Evolutionary conservation across 345 rosid genomes (phyloP).

Genomic region (Mallotus nudiflorus): DNA sequence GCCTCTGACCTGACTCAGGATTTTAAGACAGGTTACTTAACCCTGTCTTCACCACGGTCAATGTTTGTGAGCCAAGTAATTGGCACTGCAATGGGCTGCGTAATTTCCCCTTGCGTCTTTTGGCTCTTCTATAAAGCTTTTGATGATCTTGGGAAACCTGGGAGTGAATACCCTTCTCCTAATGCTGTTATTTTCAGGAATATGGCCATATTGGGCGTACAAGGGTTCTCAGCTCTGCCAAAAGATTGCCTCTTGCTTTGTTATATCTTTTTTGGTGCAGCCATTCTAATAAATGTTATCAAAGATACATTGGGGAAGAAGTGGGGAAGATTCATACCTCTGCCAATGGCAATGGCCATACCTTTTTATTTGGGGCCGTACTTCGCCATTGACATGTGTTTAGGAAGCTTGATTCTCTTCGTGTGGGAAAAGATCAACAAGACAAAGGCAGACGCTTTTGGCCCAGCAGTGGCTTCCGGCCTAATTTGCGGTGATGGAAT

Average conservation of each 20-base stretch:
- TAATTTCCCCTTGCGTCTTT: conserved; percentile 49
- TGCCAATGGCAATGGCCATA: conserved; percentile 56
- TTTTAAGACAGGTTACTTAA: conserved; percentile 55
- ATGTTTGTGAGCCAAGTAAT: conserved; percentile 62
- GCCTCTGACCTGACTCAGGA: conserved; percentile 57
- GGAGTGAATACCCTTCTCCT: conserved; percentile 47
- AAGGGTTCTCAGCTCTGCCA: conserved; percentile 56
- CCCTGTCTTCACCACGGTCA: conserved; percentile 45
- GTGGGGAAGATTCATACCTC: conserved; percentile 44
- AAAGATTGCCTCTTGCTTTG: conserved; percentile 46
- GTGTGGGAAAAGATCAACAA: conserved; percentile 43
- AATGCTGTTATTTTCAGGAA: conserved; percentile 46
- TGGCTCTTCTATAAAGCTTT: conserved; percentile 51
- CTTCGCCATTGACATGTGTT: conserved; percentile 52
- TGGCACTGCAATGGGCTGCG: conserved; percentile 51
- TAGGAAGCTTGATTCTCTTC: conserved; percentile 52
- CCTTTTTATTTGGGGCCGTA: conserved; percentile 51
- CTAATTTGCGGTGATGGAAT: conserved; percentile 32
- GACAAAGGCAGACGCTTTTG: conserved; percentile 33
- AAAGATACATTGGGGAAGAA: conserved; percentile 30
- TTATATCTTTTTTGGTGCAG: conserved; percentile 40
- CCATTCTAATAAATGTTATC: conserved; percentile 35
- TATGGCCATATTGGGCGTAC: conserved; percentile 54
- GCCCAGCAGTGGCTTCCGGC: conserved; percentile 30
- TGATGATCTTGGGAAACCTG: conserved; percentile 39